Evolutionary conservation across 2,329 filamentous ascomycete species (phyloP).

Genomic region (Chalaropsis ovoidea): DNA sequence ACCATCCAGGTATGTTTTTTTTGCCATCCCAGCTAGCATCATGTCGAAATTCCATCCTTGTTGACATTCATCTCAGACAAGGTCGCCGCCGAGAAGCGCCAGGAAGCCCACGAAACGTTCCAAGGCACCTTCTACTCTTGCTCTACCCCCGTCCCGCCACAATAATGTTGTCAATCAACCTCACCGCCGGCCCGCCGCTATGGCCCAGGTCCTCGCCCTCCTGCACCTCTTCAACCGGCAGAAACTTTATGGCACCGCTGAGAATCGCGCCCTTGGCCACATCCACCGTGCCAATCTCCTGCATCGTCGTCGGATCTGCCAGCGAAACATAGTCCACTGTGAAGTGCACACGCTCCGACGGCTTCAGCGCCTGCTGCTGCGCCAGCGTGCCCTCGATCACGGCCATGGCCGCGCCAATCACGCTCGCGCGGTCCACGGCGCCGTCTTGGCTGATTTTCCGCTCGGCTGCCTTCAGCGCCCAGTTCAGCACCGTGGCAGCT

Average conservation of each 20-base stretch:
- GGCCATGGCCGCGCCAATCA: constrained; percentile 61
- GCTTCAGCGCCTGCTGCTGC: constrained; percentile 52
- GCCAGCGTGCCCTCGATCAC: constrained; percentile 46
- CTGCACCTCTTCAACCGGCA: constrained; percentile 60
- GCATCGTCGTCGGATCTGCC: constrained; percentile 72
- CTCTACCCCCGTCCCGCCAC: constrained; percentile 37
- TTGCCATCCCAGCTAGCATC: neutral
- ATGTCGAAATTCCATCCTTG: neutral
- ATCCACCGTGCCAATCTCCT: constrained; percentile 66
- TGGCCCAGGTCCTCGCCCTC: constrained; percentile 66
- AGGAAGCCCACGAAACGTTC: constrained; percentile 67
- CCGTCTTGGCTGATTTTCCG: constrained; percentile 39
- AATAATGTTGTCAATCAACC: constrained; percentile 91
- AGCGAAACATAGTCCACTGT: constrained; percentile 90
- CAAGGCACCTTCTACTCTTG: constrained; percentile 51
- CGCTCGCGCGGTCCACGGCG: constrained; percentile 46
- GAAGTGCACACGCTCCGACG: constrained; percentile 55
- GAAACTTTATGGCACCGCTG: constrained; percentile 84
- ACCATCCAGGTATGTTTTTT: constrained; percentile 63
- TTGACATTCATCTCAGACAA: constrained; percentile 52
- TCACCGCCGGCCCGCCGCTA: constrained; percentile 61
- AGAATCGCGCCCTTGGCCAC: constrained; percentile 63
- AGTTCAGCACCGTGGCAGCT: constrained; percentile 61
- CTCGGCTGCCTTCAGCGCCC: constrained; percentile 61
- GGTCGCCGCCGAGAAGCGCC: constrained; percentile 55